Base-by-base conservation (phyloP, 176 grass and related monocot genomes). In the Elymus sibiricus region DNA sequence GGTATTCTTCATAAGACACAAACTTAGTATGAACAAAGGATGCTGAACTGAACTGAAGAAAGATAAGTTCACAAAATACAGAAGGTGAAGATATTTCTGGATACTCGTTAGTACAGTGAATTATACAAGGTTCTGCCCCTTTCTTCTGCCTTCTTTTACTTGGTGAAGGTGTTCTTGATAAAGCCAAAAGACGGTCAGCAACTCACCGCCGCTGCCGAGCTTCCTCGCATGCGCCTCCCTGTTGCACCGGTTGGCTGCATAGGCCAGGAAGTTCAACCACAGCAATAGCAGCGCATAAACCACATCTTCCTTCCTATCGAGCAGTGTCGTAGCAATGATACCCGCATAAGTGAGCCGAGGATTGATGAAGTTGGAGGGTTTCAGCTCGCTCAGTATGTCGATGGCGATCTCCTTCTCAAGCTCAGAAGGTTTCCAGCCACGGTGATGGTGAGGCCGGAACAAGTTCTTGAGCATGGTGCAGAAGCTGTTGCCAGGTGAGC, bases 221-320 rank as follows among this genome's bases (percentile, higher is more conserved):
- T 72, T 40, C 70, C 70, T 73, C 1, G 70, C 70, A 43, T 79
- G 77, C 2, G 77, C 28, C 58, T 79, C 59, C 59, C 77, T 64
- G 8, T 5, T 46, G 60, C 78, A 80, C 16, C 78, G 78, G 78
- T 80, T 65, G 24, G 78, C 78, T 22, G 78, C 78, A 0, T 79
- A 44, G 0, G 5, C 39, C 0, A 64, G 24, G 60, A 79, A 79
- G 25, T 64, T 14, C 0, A 14, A 42, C 58, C 77, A 79, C 77
- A 79, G 8, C 7, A 17, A 0, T 42, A 79, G 4, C 13, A 79
- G 34, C 21, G 39, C 69, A 17, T 10, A 9, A 40, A 10, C 39
- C 39, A 40, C 9, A 10, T 40, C 16, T 53, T 46, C 15, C 49
- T 53, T 53, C 13, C 2, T 15, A 15, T 9, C 0, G 2, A 44